Percentiles rank a stretch among this genome's conserved stretches.
Conservation (phyloP, 148 eudicot genomes). For the Fagopyrum homotropicum region DNA sequence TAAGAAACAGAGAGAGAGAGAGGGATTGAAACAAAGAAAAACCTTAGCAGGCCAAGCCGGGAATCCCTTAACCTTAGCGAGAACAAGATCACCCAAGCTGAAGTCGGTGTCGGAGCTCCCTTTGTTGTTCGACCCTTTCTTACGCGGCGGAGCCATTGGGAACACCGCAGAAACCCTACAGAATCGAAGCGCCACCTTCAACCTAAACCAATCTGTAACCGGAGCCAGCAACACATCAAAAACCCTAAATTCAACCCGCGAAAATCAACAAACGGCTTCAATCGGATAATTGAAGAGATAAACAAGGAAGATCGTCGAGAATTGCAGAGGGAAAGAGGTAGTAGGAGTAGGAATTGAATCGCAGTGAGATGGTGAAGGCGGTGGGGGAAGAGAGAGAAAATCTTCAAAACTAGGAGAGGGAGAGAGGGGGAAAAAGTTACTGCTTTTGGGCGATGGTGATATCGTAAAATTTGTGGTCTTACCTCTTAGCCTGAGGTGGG, state of each 20-base stretch:
- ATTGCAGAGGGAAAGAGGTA: not conserved
- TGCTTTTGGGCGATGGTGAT: not conserved
- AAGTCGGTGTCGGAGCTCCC: constrained; percentile 36
- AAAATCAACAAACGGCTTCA: not conserved
- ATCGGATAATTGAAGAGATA: not conserved
- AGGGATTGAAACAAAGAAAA: not conserved
- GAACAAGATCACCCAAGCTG: constrained; percentile 90
- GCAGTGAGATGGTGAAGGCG: constrained; percentile 3
- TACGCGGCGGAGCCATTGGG: constrained; percentile 79
- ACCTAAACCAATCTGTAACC: constrained; percentile 8
- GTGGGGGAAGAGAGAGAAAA: constrained; percentile 9
- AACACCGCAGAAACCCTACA: not conserved
- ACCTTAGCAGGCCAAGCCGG: constrained; percentile 99
- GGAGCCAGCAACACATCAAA: constrained; percentile 10
- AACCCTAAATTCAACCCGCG: constrained; percentile 8
- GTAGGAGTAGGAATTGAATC: constrained; percentile 5
- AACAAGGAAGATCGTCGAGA: not conserved
- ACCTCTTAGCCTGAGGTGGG: not conserved
- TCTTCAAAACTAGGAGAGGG: not conserved
- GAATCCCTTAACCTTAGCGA: constrained; percentile 90
- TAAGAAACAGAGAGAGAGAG: not conserved
- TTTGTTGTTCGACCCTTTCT: constrained; percentile 64
- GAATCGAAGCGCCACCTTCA: constrained; percentile 7
- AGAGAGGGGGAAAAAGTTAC: constrained; percentile 10
- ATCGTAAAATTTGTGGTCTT: constrained; percentile 3